These are phyloP conservation scores for Ambrosia trifida DNA, from an alignment of 129 eudicot genomes.

Conservation along the genomic window DNA sequence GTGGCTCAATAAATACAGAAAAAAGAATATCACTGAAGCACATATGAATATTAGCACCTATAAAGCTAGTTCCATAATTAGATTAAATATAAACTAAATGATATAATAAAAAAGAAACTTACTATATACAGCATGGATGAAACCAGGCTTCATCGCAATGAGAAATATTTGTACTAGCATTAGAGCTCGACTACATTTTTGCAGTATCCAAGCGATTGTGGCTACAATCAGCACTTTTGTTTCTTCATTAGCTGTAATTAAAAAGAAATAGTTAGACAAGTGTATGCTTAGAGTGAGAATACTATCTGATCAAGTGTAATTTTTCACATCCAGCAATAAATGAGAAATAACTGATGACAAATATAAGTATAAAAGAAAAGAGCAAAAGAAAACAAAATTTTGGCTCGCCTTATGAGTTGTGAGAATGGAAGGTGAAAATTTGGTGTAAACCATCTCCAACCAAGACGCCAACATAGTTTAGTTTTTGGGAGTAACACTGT, in stretches of 20 bases:
- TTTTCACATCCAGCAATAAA: conserved; percentile 10
- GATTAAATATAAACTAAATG: conserved; percentile 4
- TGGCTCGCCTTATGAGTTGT: no score
- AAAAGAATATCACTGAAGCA: conserved; percentile 92
- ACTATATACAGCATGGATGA: conserved; percentile 94
- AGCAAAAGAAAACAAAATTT: no score
- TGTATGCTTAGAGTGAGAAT: conserved; percentile 15
- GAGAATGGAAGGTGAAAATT: no score
- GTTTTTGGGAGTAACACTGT: no score
- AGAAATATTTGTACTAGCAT: conserved; percentile 80
- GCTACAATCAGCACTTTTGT: conserved; percentile 91
- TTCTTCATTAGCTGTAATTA: conserved; percentile 76
- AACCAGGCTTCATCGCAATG: conserved; percentile 95
- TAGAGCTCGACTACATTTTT: conserved; percentile 86
- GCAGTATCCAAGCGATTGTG: conserved; percentile 90
- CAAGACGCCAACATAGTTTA: no score
- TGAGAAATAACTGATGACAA: conserved; percentile 4
- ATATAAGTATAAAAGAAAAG: background rate
- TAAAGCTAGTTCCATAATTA: conserved; percentile 12
- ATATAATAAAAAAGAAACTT: conserved; percentile 34
- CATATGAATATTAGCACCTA: conserved; percentile 26
- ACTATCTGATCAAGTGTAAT: conserved; percentile 4
- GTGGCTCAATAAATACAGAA: conserved; percentile 87
- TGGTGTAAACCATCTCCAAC: no score
- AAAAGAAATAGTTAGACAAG: conserved; percentile 16